These are phyloP conservation scores for Globisporangium solare DNA, from an alignment of 352 stramenopile genomes.

Conservation along the genomic window DNA sequence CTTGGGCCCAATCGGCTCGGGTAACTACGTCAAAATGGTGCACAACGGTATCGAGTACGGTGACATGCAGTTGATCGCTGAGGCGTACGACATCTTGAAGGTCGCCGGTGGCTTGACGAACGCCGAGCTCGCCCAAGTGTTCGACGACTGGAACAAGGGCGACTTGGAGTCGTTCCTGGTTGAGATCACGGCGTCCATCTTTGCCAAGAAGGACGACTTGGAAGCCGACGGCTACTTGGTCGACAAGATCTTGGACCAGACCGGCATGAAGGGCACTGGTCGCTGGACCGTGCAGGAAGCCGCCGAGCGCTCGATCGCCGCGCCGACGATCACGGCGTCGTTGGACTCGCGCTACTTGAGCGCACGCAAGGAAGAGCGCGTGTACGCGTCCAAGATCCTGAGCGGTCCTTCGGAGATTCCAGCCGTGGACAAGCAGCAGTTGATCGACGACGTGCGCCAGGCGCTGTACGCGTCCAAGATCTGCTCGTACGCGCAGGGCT, in stretches of 20 bases:
- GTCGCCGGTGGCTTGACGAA: constrained; percentile 88
- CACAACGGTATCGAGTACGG: constrained; percentile 99
- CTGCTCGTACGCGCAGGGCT: constrained; percentile 96
- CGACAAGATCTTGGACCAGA: constrained; percentile 98
- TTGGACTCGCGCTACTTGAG: constrained; percentile 96
- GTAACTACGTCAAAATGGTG: constrained; percentile 99
- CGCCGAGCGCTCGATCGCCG: constrained; percentile 94
- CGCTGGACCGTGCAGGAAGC: constrained; percentile 95
- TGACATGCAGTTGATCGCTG: constrained; percentile 99
- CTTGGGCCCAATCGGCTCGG: constrained; percentile 92
- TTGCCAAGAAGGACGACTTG: constrained; percentile 97
- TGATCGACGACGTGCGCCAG: constrained; percentile 95
- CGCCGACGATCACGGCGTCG: constrained; percentile 96
- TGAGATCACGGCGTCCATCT: constrained; percentile 98
- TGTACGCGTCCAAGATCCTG: constrained; percentile 91
- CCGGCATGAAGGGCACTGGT: constrained; percentile 98
- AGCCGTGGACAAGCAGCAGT: constrained; percentile 89
- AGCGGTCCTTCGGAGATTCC: constrained; percentile 92
- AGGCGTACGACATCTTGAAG: constrained; percentile 98
- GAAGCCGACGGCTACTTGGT: constrained; percentile 82
- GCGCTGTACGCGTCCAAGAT: constrained; percentile 99
- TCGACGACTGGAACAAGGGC: constrained; percentile 97
- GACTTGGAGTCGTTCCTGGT: constrained; percentile 98
- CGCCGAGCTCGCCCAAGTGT: constrained; percentile 90
- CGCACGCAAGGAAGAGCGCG: constrained; percentile 94